Percentiles rank a stretch among this genome's conserved stretches.
Evolutionary conservation across 139 green algal species (phyloP).

Genomic region (Chlorella sp.): DNA sequence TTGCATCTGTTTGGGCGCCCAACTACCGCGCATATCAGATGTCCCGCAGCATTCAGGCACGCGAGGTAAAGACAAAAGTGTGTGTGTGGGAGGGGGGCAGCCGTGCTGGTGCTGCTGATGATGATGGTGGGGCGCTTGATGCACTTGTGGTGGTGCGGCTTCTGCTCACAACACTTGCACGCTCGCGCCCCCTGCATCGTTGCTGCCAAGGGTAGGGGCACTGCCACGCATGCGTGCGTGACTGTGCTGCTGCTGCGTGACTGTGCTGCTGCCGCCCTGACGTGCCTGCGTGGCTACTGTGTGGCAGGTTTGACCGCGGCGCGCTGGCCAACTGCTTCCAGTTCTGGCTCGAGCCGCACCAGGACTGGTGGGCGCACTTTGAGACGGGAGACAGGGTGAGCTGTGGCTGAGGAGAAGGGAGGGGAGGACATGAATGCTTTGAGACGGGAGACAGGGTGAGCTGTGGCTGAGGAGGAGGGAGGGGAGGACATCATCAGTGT

Average conservation of each 20-base stretch:
- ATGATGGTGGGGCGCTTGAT: too few relatives aligned
- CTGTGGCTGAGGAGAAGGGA: too few relatives aligned
- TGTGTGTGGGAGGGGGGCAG: too few relatives aligned
- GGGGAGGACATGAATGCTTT: too few relatives aligned
- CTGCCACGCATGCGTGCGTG: not conserved
- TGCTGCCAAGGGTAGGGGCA: not conserved
- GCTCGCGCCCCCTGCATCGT: not conserved
- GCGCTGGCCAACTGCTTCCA: conserved; percentile 16
- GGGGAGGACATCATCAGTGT: too few relatives aligned
- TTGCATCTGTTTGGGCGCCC: too few relatives aligned
- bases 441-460: conserved; percentile 24
- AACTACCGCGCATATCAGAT: too few relatives aligned
- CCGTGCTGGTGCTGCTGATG: too few relatives aligned
- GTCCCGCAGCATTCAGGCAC: too few relatives aligned
- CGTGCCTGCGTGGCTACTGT: not conserved
- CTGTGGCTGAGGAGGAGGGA: too few relatives aligned
- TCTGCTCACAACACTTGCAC: not conserved
- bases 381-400: conserved; percentile 24
- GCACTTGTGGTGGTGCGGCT: too few relatives aligned
- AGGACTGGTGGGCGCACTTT: conserved; percentile 22
- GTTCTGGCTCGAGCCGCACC: conserved; percentile 23
- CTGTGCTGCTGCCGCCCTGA: not conserved
- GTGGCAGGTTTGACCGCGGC: conserved; percentile 29
- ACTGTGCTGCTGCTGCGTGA: not conserved
- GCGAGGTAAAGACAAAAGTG: too few relatives aligned